Base-by-base conservation (phyloP, 2,329 filamentous ascomycete species). In the Leptoxyphium fumago region DNA sequence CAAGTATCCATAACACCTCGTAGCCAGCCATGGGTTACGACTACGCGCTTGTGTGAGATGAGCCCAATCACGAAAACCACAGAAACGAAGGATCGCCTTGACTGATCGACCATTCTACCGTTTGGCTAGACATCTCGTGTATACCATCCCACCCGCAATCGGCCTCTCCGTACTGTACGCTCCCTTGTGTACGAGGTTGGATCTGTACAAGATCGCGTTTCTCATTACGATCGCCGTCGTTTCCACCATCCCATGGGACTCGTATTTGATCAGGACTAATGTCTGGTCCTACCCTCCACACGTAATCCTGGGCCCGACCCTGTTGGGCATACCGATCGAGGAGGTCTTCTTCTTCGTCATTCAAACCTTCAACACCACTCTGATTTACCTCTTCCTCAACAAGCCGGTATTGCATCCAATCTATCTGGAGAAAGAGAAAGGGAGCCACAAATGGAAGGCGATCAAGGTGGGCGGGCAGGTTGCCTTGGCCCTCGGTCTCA, bases 291-390 rank as follows among this genome's bases (percentile, higher is more conserved):
- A 85, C 54, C 81, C 82, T 1, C 62, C 69, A 10, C 65, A 77
- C 54, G 80, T 74, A 15, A 73, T 85, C 29, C 54, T 80, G 30
- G 82, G 82, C 0, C 69, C 69, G 0, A 78, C 69, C 1, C 57
- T 84, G 13, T 75, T 74, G 52, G 65, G 67, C n/a, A 82, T 86
- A 14, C 82, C 82, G 0, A 59, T 72, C 4, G 82, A 86, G 54
- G 82, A 86, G 57, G 61, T 85, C 4, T 85, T 85, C 63, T 86
- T 86, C 69, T 86, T 86, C 58, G 62, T 83, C 15, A 74, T 86
- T 18, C 82, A 86, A 61, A 85, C 82, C 1, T 85, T 83, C 60
- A 82, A 77, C 54, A 84, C 81, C 0, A 72, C 75, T 0, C 62
- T 84, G 41, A 57, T 86, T 8, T 86, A 85, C 54, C 67, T 83